Conservation (phyloP, 768 basidiomycete genomes). For the Leccinum variicolor region DNA sequence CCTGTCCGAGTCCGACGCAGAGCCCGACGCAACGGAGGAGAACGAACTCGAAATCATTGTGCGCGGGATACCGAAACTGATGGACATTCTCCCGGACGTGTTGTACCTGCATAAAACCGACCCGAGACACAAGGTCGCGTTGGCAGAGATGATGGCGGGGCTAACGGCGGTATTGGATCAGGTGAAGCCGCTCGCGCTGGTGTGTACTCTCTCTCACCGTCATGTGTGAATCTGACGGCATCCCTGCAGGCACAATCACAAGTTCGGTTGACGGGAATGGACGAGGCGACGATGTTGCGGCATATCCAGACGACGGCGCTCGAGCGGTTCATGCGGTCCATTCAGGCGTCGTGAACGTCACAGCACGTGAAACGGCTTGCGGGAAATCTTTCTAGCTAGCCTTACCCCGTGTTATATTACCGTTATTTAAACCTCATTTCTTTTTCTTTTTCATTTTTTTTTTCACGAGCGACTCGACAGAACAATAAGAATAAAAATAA, state of each 20-base stretch:
- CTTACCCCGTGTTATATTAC: conserved; percentile 8
- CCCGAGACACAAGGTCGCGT: conserved; percentile 63
- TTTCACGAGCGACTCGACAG: neutral
- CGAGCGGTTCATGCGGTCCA: conserved; percentile 61
- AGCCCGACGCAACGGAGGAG: conserved; percentile 45
- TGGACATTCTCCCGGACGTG: conserved; percentile 66
- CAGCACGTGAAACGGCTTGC: neutral
- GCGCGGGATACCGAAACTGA: conserved; percentile 59
- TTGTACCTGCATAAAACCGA: conserved; percentile 52
- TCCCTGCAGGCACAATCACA: conserved; percentile 38
- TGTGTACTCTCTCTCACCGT: conserved; percentile 33
- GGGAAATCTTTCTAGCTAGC: neutral
- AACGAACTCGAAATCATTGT: conserved; percentile 59
- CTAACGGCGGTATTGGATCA: conserved; percentile 58
- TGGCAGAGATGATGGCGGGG: conserved; percentile 70
- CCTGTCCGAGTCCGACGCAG: conserved; percentile 34
- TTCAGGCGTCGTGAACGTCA: conserved; percentile 34
- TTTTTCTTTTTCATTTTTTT: neutral
- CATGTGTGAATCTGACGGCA: neutral
- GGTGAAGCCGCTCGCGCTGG: conserved; percentile 57
- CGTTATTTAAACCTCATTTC: conserved; percentile 19
- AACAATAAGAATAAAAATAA: neutral
- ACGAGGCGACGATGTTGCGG: conserved; percentile 56
- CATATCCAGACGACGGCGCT: conserved; percentile 64
- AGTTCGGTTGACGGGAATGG: conserved; percentile 43